These are phyloP conservation scores for Hysterangium stoloniferum DNA, from an alignment of 768 basidiomycete genomes.

Conservation along the genomic window DNA sequence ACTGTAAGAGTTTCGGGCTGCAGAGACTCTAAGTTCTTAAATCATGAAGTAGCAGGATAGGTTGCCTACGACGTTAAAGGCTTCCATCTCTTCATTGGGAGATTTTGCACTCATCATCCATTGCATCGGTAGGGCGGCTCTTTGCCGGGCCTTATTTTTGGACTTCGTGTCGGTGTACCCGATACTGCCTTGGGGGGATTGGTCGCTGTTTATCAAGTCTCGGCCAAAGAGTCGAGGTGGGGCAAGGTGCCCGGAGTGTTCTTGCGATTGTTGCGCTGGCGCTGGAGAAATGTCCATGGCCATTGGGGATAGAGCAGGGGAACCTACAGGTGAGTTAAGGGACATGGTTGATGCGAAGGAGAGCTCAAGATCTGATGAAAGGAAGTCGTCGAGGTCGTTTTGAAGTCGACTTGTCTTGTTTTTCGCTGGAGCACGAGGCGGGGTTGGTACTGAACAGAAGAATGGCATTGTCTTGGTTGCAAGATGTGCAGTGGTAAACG, in stretches of 20 bases:
- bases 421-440: conserved; percentile 1
- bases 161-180: conserved; percentile 21
- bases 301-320: conserved; percentile 36
- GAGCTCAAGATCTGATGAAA: conserved; percentile 65
- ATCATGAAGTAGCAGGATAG: background rate
- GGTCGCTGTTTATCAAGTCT: conserved; percentile 56
- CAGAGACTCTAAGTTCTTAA: background rate
- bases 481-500: conserved; percentile 8
- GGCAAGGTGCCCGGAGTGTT: conserved; percentile 22
- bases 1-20: conserved; percentile 13
- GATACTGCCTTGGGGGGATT: conserved; percentile 18
- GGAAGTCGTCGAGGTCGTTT: conserved; percentile 54
- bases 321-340: conserved; percentile 56
- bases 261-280: conserved; percentile 24
- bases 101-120: conserved; percentile 28
- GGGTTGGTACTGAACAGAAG: conserved; percentile 7
- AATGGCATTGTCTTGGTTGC: conserved; percentile 7
- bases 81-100: background rate
- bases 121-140: conserved; percentile 54
- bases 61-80: conserved; percentile 4
- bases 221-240: conserved; percentile 56
- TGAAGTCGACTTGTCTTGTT: background rate
- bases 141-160: conserved; percentile 47
- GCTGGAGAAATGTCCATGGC: conserved; percentile 83
- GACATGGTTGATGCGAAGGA: conserved; percentile 83